Evolutionary conservation across 2,329 filamentous ascomycete species (phyloP).

Genomic region (Bipolaris oryzae): DNA sequence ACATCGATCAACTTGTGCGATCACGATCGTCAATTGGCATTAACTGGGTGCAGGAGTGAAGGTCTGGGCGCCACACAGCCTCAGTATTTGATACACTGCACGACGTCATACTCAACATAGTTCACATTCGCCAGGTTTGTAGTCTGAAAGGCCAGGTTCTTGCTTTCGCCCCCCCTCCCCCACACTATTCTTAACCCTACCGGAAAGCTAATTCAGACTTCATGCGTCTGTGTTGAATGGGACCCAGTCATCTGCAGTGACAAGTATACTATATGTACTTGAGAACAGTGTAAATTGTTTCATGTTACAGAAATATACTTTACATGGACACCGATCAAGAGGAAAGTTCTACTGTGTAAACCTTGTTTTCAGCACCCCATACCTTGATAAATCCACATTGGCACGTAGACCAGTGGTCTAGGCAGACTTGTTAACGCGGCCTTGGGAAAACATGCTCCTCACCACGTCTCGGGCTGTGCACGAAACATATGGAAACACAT

Average conservation of each 20-base stretch:
- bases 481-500: neutral
- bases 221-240: neutral
- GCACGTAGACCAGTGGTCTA: neutral
- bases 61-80: neutral
- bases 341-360: neutral
- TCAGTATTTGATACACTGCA: neutral
- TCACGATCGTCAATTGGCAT: neutral
- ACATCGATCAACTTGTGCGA: neutral
- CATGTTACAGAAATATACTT: neutral
- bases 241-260: neutral
- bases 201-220: constrained; percentile 7
- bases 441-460: neutral
- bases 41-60: neutral
- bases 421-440: neutral
- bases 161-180: constrained; percentile 5
- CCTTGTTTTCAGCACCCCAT: too few species aligned
- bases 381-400: neutral
- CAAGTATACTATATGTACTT: neutral
- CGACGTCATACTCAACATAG: constrained; percentile 8
- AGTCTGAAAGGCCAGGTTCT: constrained; percentile 1
- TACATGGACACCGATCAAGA: too few species aligned
- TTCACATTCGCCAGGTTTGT: neutral
- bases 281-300: too few species aligned
- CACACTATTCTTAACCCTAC: neutral
- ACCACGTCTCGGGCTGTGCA: neutral